Base-by-base conservation (phyloP, 2,329 filamentous ascomycete species). In the Dactylellina parvicollis region DNA sequence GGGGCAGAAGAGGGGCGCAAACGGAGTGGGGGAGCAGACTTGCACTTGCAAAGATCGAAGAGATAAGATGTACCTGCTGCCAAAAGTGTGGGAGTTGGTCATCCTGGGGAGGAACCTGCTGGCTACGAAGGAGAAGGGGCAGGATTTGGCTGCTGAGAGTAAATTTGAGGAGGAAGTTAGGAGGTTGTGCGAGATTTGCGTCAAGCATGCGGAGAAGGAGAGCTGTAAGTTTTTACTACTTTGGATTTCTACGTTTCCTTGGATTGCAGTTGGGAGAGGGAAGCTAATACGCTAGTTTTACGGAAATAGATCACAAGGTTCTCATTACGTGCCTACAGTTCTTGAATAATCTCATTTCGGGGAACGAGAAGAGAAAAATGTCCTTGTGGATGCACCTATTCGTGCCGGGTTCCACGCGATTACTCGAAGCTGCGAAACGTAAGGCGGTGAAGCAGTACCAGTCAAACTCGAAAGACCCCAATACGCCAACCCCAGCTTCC, bases 321-420 rank as follows among this genome's bases (percentile, higher is more conserved):
- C 64, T 78, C 14, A 77, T 78, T 50, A 78, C 77, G 4, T 75
- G 75, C 28, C 65, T 78, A 4, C 77, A 78, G 62, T 78, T 78
- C 46, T 20, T 78, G 8, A 78, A 78, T 66, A 78, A 78, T 42
- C 74, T 78, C 36, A 78, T 78, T 54, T 77, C 71, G 20, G 74
- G 75, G 16, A 78, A 78, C 55, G 77, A 78, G 74, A 78, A 76
- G 22, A 75, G 76, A 14, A 78, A 78, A 52, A 73, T 78, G 61
- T 77, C 77, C 28, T 49, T 78, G 16, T 78, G 77, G 77, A 75
- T 78, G 30, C 77, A 78, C 46, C 65, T 78, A 26, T 78, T 78
- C 62, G 77, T 74, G 20, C 70, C 70, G 14, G 70, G 70, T 0
- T 74, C 70, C 10, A 74, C 70, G n/a, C 52, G 70, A 16, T 49